Conservation (phyloP, 164 flowering plant genomes). For the Malania oleifera region DNA sequence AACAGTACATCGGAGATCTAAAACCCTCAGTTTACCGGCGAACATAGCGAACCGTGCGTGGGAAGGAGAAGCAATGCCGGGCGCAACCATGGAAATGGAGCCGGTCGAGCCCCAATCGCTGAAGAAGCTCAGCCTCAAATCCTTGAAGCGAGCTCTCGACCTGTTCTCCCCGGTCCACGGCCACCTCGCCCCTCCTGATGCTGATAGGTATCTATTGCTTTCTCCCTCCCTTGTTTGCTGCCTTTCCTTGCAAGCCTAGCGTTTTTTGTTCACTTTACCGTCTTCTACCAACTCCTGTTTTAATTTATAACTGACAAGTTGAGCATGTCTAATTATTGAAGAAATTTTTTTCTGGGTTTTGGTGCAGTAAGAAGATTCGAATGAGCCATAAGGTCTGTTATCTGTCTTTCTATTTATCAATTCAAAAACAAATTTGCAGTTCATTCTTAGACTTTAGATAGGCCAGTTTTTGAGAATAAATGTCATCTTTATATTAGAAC, state of each 20-base stretch:
- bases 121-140: constrained; percentile 86
- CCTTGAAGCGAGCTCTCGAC: constrained; percentile 76
- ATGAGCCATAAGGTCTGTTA: constrained; percentile 63
- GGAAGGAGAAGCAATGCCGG: constrained; percentile 30
- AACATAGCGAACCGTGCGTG: not conserved
- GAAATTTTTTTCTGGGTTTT: not conserved
- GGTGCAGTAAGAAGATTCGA: constrained; percentile 70
- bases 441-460: no score
- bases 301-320: no score
- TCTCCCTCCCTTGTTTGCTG: not conserved
- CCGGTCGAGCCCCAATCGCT: constrained; percentile 90
- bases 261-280: not conserved
- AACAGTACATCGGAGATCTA: not conserved
- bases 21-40: not conserved
- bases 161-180: constrained; percentile 69
- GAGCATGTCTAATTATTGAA: no score
- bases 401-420: not conserved
- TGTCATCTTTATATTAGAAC: no score
- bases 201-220: constrained; percentile 38
- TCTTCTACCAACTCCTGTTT: not conserved
- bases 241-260: not conserved
- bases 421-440: no score
- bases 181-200: constrained; percentile 62
- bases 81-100: constrained; percentile 46
- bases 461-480: no score